Evolutionary conservation across 768 basidiomycete genomes (phyloP).

Genomic region (Rickenella mellea): DNA sequence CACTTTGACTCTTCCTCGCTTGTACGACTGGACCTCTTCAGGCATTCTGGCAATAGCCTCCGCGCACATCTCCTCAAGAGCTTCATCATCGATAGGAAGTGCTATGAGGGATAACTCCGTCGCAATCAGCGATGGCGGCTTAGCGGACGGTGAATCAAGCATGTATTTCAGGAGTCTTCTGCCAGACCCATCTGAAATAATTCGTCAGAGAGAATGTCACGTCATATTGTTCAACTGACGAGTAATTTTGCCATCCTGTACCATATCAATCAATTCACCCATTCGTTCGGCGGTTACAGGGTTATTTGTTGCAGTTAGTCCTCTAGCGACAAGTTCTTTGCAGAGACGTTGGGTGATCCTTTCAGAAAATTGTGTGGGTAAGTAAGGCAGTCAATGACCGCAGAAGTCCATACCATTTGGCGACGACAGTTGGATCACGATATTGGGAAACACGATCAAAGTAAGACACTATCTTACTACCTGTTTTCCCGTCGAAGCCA

Average conservation of each 20-base stretch:
- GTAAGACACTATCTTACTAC: constrained; percentile 55
- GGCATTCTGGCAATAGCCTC: constrained; percentile 61
- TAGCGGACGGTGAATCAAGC: constrained; percentile 34
- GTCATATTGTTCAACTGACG: constrained; percentile 29
- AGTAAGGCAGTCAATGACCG: neutral
- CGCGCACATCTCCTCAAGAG: constrained; percentile 46
- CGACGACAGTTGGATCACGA: constrained; percentile 58
- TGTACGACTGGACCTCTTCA: constrained; percentile 53
- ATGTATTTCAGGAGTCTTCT: constrained; percentile 70
- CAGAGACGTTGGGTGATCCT: constrained; percentile 89
- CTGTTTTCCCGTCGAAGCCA: constrained; percentile 46
- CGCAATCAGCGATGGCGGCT: constrained; percentile 34
- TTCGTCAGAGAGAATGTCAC: constrained; percentile 6
- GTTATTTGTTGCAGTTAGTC: constrained; percentile 47
- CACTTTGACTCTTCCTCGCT: constrained; percentile 64
- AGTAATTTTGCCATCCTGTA: constrained; percentile 58
- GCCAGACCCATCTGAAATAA: constrained; percentile 57
- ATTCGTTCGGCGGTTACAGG: constrained; percentile 54
- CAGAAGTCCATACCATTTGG: constrained; percentile 64
- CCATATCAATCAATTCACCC: constrained; percentile 69
- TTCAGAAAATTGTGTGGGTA: neutral
- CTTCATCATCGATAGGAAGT: constrained; percentile 21
- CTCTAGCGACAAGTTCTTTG: constrained; percentile 59
- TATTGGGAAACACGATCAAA: constrained; percentile 62
- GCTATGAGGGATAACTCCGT: constrained; percentile 38